Base-by-base conservation (phyloP, 2,329 filamentous ascomycete genomes). In the Phialocephala sp. region DNA sequence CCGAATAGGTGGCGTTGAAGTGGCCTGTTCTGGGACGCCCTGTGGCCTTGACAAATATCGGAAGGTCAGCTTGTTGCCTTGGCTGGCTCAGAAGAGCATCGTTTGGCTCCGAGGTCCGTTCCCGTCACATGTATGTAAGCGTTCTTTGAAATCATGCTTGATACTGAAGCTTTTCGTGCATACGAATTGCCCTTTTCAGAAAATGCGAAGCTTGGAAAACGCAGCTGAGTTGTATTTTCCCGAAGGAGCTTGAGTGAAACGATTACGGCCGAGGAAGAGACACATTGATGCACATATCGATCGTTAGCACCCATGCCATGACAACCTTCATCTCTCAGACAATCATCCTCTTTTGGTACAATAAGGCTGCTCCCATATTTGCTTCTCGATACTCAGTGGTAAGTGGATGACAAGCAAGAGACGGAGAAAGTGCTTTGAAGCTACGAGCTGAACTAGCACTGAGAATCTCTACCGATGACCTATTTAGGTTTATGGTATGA, bases 41-140 rank as follows among this genome's bases (percentile, higher is more conserved):
- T 55, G n/a, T 35, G 47, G 6, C 15, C 32, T 61, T 69, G 67
- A 71, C 67, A 69, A 65, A 69, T 71, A 62, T 62, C 27, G 60
- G 15, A 37, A 59, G 62, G 64, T 68, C 64, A 68, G 47, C 43
- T 37, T 35, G 35, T 20, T 8, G 52, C 52, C 43, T 62, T 62
- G 32, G 60, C 52, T 50, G 60, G 37, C 35, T 37, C 24, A 56
- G 50, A 52, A 55, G 41, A 4, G 45, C 45, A 11, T 12, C 45
- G n/a, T 8, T 32, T 35, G 27, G 57, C 39, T 39, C 62, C 36
- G 45, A 41, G 56, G 50, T n/a, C 22, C 15, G n/a, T 32, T 8
- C 9, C 41, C 52, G 18, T 56, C 41, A 58, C 39, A 41, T 47
- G 57, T 15, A 47, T 27, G 37, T n/a, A 50, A 50, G 14, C 36